Base-by-base conservation (phyloP, 148 eudicot genomes). In the Rhododendron griersonianum region DNA sequence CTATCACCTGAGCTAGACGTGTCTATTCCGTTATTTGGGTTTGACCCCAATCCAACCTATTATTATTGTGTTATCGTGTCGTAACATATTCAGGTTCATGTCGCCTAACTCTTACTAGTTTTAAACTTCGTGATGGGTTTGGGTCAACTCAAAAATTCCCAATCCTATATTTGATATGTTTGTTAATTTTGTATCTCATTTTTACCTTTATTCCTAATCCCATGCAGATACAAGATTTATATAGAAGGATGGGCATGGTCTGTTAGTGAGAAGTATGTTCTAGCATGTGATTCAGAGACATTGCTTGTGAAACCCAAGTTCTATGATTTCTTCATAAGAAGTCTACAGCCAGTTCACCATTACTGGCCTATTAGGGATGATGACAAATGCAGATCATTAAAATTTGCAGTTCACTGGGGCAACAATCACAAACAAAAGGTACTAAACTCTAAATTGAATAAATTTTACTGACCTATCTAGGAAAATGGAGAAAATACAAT, bases 201-300 rank as follows among this genome's bases (percentile, higher is more conserved):
- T 28, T 69, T 30, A 3, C 74, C 74, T 4, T 14, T 71, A 14
- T 30, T 71, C 76, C 13, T 39, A 25, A 80, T 33, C 73, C 73
- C 37, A 1, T 81, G 53, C 79, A 93, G 95, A 88, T 93, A 86
- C 89, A 93, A 93, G 88, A 89, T 93, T 13, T 93, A 93, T 28
- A 93, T 93, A 6, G 95, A 93, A 84, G 95, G 95, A 84, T 91
- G 80, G 2, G 93, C 95, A 84, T 93, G 94, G 94, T 92, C 94
- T 14, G 92, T 93, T 2, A 91, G 93, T 83, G 93, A 90, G 86
- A 91, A 91, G 51, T 91, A 91, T 73, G 89, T 91, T 15, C 87
- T 91, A 75, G 92, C 95, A 6, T 93, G 95, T 67, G 91, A 93
- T 53, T 93, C 95, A 4, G 83, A 90, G 80, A 79, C 92, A 7